Conservation (phyloP, 2,329 filamentous ascomycete species). For the Stagonosporopsis vannaccii region DNA sequence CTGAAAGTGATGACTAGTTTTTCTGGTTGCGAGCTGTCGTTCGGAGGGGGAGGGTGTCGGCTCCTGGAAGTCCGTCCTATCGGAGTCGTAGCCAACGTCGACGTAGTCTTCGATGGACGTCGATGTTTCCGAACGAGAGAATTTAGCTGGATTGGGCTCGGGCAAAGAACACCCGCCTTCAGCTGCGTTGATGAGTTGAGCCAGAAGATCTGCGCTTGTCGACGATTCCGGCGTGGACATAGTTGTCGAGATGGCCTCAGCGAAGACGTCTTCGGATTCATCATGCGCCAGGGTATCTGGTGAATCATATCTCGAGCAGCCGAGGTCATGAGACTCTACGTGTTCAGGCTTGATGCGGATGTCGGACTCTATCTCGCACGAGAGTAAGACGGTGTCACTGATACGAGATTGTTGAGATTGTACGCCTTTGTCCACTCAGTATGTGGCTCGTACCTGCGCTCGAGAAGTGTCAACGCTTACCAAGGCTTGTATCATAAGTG, state of each 20-base stretch:
- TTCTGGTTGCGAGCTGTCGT: neutral
- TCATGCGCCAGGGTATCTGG: neutral
- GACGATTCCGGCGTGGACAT: neutral
- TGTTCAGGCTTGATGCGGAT: neutral
- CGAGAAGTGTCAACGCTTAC: too few species aligned
- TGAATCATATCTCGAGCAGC: neutral
- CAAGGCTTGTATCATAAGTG: neutral
- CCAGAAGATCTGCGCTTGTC: neutral
- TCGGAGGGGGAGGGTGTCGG: neutral
- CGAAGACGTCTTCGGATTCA: neutral
- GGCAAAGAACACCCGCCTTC: neutral
- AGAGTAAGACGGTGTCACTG: neutral
- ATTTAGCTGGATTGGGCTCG: neutral
- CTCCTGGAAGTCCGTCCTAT: slow-evolving; percentile 8
- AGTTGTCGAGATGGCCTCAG: neutral
- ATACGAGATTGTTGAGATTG: neutral
- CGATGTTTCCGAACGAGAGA: neutral
- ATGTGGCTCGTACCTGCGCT: too few species aligned
- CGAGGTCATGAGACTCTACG: neutral
- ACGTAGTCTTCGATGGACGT: neutral
- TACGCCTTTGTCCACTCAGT: neutral
- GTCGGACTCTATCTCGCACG: neutral
- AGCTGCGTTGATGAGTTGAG: neutral
- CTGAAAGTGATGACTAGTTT: neutral
- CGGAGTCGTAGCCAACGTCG: neutral